A percentile compares a stretch with the other conserved stretches of the same genome.
phyloP scores from a whole-genome alignment of 495 filamentous ascomycete species.

The Chaetomium tenue region DNA sequence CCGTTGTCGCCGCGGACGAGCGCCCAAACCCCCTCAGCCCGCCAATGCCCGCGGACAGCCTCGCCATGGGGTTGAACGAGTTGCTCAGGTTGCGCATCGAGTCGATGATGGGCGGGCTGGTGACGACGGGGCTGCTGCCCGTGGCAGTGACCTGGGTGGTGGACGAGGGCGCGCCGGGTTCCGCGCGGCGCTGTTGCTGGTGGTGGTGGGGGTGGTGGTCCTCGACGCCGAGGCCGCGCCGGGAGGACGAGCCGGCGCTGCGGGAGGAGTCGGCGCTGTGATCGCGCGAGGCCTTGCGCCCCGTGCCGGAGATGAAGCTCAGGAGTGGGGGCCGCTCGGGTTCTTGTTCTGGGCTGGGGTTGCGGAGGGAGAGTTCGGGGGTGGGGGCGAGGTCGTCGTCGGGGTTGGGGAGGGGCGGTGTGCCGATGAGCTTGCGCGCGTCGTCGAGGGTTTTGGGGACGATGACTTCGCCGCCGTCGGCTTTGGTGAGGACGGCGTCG shows the following conservation, averaged over 20 bases:
- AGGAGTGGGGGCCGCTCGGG: conserved; percentile 44
- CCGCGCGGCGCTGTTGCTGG: neutral
- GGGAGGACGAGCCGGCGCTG: conserved; percentile 54
- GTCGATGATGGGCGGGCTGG: conserved; percentile 64
- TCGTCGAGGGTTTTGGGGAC: conserved; percentile 91
- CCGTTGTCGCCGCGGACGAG: conserved; percentile 33
- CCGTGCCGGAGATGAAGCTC: conserved; percentile 57
- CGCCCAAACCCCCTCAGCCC: conserved; percentile 76
- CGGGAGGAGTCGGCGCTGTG: conserved; percentile 69
- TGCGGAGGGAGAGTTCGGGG: conserved; percentile 30
- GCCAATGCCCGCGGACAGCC: conserved; percentile 64
- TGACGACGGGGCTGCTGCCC: conserved; percentile 32
- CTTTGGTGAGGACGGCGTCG: conserved; percentile 37
- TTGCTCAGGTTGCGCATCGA: conserved; percentile 81
- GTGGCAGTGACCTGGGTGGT: conserved; percentile 8
- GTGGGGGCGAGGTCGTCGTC: conserved; percentile 45
- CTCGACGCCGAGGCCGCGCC: conserved; percentile 16
- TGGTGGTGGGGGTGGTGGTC: neutral
- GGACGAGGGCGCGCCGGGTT: neutral
- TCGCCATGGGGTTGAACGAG: conserved; percentile 79
- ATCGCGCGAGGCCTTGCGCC: conserved; percentile 58
- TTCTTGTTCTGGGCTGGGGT: conserved; percentile 43
- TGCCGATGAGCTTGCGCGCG: conserved; percentile 78
- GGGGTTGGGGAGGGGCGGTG: conserved; percentile 54
- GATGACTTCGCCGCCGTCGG: conserved; percentile 39